A percentile compares a stretch with the other conserved stretches of the same genome.
Conservation (phyloP, 2,329 filamentous ascomycete genomes). For the Huntiella bhutanensis region DNA sequence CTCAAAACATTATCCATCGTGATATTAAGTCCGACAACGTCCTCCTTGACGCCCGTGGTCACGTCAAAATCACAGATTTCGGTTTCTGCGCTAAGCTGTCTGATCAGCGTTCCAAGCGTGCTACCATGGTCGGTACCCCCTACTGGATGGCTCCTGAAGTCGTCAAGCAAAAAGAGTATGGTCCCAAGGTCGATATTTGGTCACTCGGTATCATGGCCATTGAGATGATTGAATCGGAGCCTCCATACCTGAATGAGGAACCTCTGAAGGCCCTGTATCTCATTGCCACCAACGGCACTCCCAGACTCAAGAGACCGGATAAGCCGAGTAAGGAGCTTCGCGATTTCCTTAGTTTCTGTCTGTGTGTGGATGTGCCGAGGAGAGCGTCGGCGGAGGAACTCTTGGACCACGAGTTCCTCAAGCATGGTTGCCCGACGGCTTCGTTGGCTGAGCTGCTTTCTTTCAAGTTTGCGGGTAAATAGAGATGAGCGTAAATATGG, state of each 20-base stretch:
- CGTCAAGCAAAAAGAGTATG: constrained; percentile 98
- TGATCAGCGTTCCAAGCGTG: constrained; percentile 88
- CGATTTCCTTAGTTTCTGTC: constrained; percentile 85
- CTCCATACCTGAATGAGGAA: constrained; percentile 94
- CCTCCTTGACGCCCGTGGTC: constrained; percentile 77
- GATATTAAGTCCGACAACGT: constrained; percentile 99
- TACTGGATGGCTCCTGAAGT: constrained; percentile 99
- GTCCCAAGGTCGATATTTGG: constrained; percentile 97
- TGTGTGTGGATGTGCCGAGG: constrained; percentile 92
- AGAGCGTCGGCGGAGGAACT: constrained; percentile 82
- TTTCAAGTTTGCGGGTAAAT: constrained; percentile 61
- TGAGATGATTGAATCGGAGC: constrained; percentile 98
- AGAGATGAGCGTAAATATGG: constrained; percentile 14
- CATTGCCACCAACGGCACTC: constrained; percentile 94
- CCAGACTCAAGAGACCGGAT: constrained; percentile 92
- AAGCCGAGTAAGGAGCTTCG: constrained; percentile 96
- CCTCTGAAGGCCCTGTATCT: constrained; percentile 92
- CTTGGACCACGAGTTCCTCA: constrained; percentile 80
- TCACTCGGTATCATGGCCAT: constrained; percentile 98
- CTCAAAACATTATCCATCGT: constrained; percentile 92
- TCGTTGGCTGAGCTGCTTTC: constrained; percentile 75
- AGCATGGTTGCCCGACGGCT: constrained; percentile 66
- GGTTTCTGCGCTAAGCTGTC: constrained; percentile 98
- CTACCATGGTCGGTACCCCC: constrained; percentile 96
- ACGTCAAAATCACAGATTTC: constrained; percentile 98